phyloP scores from a whole-genome alignment of 352 stramenopile genomes.

The Pseudoperonospora humuli region DNA sequence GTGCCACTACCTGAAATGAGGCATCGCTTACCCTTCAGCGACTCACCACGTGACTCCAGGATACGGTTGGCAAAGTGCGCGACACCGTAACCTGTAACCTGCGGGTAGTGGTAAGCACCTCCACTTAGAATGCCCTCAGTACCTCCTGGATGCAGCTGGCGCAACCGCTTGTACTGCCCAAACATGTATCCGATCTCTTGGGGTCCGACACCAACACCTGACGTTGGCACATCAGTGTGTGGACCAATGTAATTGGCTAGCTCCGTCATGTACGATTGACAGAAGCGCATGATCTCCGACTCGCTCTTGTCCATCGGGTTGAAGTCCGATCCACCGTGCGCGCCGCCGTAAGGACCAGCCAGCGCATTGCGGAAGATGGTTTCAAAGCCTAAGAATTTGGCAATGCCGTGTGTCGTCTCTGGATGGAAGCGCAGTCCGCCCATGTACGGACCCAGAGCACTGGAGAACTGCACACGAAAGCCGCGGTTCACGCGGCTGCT shows the following conservation, averaged over 20 bases:
- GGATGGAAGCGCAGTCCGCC: conserved; percentile 93
- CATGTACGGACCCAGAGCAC: conserved; percentile 88
- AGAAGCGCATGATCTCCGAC: conserved; percentile 97
- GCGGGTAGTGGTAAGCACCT: conserved; percentile 80
- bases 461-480: conserved; percentile 96
- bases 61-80: conserved; percentile 94
- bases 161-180: conserved; percentile 96
- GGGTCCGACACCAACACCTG: conserved; percentile 90
- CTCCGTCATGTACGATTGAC: conserved; percentile 97
- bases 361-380: conserved; percentile 95
- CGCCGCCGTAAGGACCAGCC: conserved; percentile 60
- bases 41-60: conserved; percentile 88
- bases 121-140: conserved; percentile 87
- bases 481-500: conserved; percentile 94
- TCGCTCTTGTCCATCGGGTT: conserved; percentile 97
- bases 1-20: conserved; percentile 94
- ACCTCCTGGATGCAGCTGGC: conserved; percentile 66
- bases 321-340: conserved; percentile 93
- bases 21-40: conserved; percentile 93
- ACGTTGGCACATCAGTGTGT: conserved; percentile 92
- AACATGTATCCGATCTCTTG: conserved; percentile 97
- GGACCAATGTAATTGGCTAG: conserved; percentile 97
- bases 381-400: conserved; percentile 92
- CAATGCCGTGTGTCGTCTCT: conserved; percentile 83
- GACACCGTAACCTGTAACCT: conserved; percentile 91